A percentile compares a stretch with the other conserved stretches of the same genome.
These are phyloP conservation scores for Termitomyces bulborhizus DNA, from an alignment of 768 basidiomycete species.

Conservation along the genomic window DNA sequence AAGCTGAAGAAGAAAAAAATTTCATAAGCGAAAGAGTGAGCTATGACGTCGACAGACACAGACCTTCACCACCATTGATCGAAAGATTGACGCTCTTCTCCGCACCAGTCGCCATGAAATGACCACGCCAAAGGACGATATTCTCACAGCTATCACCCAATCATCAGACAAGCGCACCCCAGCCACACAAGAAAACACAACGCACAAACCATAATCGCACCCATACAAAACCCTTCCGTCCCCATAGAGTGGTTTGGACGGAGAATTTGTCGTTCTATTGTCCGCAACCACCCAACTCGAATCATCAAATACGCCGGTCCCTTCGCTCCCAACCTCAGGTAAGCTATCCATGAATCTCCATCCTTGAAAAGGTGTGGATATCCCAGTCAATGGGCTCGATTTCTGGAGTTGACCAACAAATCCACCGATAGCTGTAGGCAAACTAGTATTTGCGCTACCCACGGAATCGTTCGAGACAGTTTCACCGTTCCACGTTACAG, in stretches of 20 bases:
- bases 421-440: constrained; percentile 30
- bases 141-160: constrained; percentile 68
- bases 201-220: constrained; percentile 83
- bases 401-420: constrained; percentile 41
- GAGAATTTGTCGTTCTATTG: constrained; percentile 69
- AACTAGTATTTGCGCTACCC: constrained; percentile 2
- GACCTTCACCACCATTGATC: constrained; percentile 78
- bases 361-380: constrained; percentile 45
- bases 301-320: constrained; percentile 45
- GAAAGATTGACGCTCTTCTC: constrained; percentile 67
- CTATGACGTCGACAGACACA: constrained; percentile 1
- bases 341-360: constrained; percentile 77
- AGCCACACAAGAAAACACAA: neutral
- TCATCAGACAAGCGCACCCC: neutral
- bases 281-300: constrained; percentile 58
- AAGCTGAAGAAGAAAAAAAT: constrained; percentile 38
- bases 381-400: constrained; percentile 21
- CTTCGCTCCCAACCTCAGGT: constrained; percentile 50
- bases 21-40: neutral
- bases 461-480: constrained; percentile 27
- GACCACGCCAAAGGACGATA: constrained; percentile 74
- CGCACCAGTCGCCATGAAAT: constrained; percentile 57
- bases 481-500: constrained; percentile 73
- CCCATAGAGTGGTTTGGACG: constrained; percentile 62
- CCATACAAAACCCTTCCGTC: constrained; percentile 78